These are phyloP conservation scores for Huntiella decipiens DNA, from an alignment of 2,329 filamentous ascomycete species.

Conservation along the genomic window DNA sequence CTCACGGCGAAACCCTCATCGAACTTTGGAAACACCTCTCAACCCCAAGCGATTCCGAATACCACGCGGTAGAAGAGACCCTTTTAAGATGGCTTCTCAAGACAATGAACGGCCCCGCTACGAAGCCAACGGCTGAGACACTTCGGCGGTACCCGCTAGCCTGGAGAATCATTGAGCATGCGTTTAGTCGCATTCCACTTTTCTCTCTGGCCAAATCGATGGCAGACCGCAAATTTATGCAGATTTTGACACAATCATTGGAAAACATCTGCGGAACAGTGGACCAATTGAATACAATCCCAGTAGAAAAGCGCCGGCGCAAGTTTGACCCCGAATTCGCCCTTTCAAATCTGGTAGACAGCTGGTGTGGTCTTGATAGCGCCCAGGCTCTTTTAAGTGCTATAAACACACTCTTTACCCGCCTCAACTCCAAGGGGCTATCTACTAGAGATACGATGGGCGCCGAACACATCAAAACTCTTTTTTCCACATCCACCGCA, in stretches of 20 bases:
- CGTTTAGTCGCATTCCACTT: slow-evolving; percentile 46
- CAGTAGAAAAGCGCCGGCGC: too few relatives aligned
- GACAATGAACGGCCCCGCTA: slow-evolving; percentile 30
- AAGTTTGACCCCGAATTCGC: slow-evolving; percentile 21
- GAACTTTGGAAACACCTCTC: slow-evolving; percentile 31
- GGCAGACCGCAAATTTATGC: slow-evolving; percentile 48
- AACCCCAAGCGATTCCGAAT: slow-evolving; percentile 22
- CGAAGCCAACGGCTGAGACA: slow-evolving; percentile 26
- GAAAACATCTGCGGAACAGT: slow-evolving; percentile 30
- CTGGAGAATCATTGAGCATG: slow-evolving; percentile 42
- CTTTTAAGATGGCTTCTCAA: slow-evolving; percentile 45
- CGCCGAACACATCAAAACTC: slow-evolving; percentile 36
- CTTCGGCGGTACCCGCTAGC: slow-evolving; percentile 35
- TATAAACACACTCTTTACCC: slow-evolving; percentile 26
- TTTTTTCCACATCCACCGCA: slow-evolving; percentile 30
- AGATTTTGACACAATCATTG: slow-evolving; percentile 45
- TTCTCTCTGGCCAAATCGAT: slow-evolving; percentile 54
- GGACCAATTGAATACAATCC: too few relatives aligned
- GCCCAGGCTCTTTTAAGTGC: slow-evolving; percentile 30
- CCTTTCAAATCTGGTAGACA: slow-evolving; percentile 18
- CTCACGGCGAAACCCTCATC: slow-evolving; percentile 27
- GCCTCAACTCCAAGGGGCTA: slow-evolving; percentile 21
- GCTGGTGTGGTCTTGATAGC: slow-evolving; percentile 25
- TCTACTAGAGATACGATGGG: slow-evolving; percentile 30
- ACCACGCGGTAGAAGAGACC: slow-evolving; percentile 36